Evolutionary conservation across 768 basidiomycete genomes (phyloP), one percentile per base, ranked within the genome.

Genomic region (Pisolithus microcarpus): DNA sequence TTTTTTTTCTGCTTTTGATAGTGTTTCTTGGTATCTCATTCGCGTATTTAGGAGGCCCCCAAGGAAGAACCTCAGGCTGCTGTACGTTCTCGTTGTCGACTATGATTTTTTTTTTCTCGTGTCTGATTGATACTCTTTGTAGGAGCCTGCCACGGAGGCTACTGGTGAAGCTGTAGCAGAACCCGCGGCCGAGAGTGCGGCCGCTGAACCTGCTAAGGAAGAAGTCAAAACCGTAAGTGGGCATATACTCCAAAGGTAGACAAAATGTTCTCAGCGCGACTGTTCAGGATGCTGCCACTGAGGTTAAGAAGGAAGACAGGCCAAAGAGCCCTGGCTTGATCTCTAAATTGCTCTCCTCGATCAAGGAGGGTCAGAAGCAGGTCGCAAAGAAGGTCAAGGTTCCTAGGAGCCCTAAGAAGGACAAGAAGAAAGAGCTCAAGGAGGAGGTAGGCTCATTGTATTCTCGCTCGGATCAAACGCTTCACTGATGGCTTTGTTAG

Each of bases 241-340:
- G 5, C 4, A 21, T 9, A 24, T 19, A 13, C 28, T 5, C 48
- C 21, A 21, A 18, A 46, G 21, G 26, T 36, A 28, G 44, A 56
- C 24, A 54, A 66, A 44, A 72, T 70, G 51, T 48, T 66, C 26
- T 16, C 58, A 61, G 52, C 70, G 69, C 10, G 39, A 5, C 11
- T 40, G 30, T 18, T 48, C 49, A 55, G 57, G 42, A 72, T 75
- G 73, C 72, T 16, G 74, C 84, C 64, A 71, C 73, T 47, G 66
- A 75, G 51, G 54, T 72, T 4, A 84, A 85, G 80, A 89, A 88
- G 75, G 84, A 89, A 58, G 83, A 87, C 37, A 77, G 78, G 58
- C 85, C 87, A 60, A 87, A 84, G 80, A 89, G 87, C 72, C 87
- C 88, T 16, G 72, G 79, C 48, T 62, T 92, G 58, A 75, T 94